A percentile compares a stretch with the other conserved stretches of the same genome.
Conservation (phyloP, 331 rosid species). For the Pyracantha coccinea region DNA sequence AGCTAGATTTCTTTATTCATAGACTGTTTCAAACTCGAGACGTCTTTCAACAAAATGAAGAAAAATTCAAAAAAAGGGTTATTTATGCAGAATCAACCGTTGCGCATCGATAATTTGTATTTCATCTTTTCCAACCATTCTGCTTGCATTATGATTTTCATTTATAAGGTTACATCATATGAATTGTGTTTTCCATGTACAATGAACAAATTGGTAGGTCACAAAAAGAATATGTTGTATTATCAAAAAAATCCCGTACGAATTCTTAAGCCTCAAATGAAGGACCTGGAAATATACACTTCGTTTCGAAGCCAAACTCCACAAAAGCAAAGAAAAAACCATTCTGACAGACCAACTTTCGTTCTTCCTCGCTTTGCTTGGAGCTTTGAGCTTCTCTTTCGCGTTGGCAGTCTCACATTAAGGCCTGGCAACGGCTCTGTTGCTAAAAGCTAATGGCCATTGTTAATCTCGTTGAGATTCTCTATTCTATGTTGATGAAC, state of each 20-base stretch:
- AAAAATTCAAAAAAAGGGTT: not conserved
- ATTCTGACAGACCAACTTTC: not conserved
- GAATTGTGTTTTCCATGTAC: conserved; percentile 4
- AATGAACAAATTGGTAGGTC: conserved; percentile 5
- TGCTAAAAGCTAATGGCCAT: conserved; percentile 35
- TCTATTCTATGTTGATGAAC: conserved; percentile 34
- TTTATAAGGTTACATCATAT: not conserved
- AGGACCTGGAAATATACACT: not conserved
- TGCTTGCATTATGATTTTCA: not conserved
- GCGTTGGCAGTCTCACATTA: not conserved
- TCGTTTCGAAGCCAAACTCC: not conserved
- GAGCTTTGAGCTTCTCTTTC: not conserved
- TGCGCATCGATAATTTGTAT: not conserved
- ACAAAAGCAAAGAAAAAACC: not conserved
- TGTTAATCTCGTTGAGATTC: conserved; percentile 26
- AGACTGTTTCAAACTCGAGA: not conserved
- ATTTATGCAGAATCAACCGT: too few species aligned
- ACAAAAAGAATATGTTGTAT: not conserved
- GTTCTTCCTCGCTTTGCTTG: not conserved
- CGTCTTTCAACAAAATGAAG: not conserved
- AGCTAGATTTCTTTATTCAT: too few species aligned
- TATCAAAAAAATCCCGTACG: not conserved
- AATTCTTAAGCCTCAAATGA: not conserved
- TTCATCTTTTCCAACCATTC: not conserved
- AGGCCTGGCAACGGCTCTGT: conserved; percentile 4